Conservation (phyloP, 2,329 filamentous ascomycete genomes). For the Tolypocladium cylindrosporum region DNA sequence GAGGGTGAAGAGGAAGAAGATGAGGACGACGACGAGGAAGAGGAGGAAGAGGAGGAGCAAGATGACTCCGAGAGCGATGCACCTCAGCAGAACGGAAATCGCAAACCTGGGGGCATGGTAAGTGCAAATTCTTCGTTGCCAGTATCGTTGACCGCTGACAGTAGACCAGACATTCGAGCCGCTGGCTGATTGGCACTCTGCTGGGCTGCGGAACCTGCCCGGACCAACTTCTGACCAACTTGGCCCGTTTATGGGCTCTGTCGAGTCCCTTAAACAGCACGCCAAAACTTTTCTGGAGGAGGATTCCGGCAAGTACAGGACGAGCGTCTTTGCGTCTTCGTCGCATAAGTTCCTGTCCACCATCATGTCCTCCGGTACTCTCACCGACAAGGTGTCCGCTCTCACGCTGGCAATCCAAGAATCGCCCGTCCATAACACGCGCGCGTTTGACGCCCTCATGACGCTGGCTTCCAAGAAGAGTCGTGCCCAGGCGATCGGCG, state of each 20-base stretch:
- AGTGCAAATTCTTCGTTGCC: constrained; percentile 6
- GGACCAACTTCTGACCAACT: constrained; percentile 33
- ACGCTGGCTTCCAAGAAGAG: constrained; percentile 84
- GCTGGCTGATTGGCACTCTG: constrained; percentile 46
- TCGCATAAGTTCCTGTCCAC: constrained; percentile 94
- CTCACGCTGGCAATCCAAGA: constrained; percentile 91
- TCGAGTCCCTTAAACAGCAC: constrained; percentile 52
- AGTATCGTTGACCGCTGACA: constrained; percentile 23
- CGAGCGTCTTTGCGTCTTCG: constrained; percentile 67
- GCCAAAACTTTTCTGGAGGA: constrained; percentile 65
- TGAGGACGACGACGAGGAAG: constrained; percentile 17
- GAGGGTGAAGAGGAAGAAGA: constrained; percentile 24
- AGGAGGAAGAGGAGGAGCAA: constrained; percentile 15
- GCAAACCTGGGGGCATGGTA: constrained; percentile 25
- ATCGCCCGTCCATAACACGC: constrained; percentile 85
- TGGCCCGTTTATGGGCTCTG: constrained; percentile 29
- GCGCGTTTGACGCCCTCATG: constrained; percentile 78
- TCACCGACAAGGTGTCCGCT: constrained; percentile 94
- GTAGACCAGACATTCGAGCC: constrained; percentile 42
- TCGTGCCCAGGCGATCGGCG: constrained; percentile 82
- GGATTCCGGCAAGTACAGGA: constrained; percentile 67
- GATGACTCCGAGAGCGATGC: constrained; percentile 12
- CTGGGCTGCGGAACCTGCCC: constrained; percentile 32
- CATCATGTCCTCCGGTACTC: constrained; percentile 92
- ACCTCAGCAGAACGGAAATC: constrained; percentile 15